phyloP scores from a whole-genome alignment of 345 rosid genomes.

The Salix suchowensis region DNA sequence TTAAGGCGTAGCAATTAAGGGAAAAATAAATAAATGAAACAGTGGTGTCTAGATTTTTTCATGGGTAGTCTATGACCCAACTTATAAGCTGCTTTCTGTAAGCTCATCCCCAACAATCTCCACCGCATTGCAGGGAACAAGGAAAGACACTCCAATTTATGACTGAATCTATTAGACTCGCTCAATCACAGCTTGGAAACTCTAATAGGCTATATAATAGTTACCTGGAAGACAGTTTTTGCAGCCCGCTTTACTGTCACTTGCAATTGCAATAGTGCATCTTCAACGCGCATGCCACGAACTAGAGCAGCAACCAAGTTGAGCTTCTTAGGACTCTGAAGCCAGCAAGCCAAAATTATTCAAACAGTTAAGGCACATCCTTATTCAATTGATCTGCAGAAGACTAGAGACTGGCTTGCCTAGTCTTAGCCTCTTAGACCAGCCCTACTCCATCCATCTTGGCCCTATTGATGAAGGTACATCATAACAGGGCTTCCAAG shows the following conservation, averaged over 20 bases:
- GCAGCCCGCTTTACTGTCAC: conserved; percentile 81
- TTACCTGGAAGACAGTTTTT: conserved; percentile 76
- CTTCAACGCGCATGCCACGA: conserved; percentile 96
- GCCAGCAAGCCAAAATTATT: conserved; percentile 15
- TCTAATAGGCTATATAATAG: background rate
- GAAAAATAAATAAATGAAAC: no score
- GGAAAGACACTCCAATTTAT: no score
- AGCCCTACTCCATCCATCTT: background rate
- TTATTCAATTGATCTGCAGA: background rate
- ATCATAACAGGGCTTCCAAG: background rate
- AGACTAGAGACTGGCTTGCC: background rate
- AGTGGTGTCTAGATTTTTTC: no score
- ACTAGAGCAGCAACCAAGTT: conserved; percentile 89
- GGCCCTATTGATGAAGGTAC: background rate
- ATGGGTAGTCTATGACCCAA: no score
- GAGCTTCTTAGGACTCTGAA: conserved; percentile 94
- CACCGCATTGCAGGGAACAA: background rate
- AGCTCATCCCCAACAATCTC: background rate
- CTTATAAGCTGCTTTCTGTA: no score
- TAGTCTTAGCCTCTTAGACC: background rate
- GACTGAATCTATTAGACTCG: no score
- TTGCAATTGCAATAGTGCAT: conserved; percentile 89
- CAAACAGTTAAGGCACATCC: background rate
- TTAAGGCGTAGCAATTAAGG: background rate
- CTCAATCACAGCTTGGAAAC: background rate